Evolutionary conservation across 305 asterid species (phyloP).

Genomic region (Solanum hybrid): DNA sequence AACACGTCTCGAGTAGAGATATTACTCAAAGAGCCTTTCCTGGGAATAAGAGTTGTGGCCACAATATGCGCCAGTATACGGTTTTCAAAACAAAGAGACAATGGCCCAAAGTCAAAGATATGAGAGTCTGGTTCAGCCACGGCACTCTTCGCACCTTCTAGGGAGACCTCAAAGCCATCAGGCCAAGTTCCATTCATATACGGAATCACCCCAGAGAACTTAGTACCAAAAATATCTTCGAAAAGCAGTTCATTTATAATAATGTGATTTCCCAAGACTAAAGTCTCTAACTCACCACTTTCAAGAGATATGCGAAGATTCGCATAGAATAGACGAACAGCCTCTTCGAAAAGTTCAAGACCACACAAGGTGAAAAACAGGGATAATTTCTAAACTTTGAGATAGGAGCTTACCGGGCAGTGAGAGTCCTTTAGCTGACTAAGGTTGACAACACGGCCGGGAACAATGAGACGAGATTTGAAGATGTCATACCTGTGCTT

Average conservation of each 20-base stretch:
- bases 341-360: not conserved
- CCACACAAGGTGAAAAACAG: not conserved
- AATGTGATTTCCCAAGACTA: not conserved
- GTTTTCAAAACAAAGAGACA: not conserved
- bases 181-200: not conserved
- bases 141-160: not conserved
- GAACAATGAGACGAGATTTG: not conserved
- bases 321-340: not conserved
- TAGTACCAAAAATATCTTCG: not conserved
- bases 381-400: not conserved
- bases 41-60: not conserved
- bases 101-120: not conserved
- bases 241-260: too few species aligned
- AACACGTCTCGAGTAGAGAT: not conserved
- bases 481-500: not conserved
- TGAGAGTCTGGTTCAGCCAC: not conserved
- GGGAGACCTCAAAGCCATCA: not conserved
- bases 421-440: not conserved
- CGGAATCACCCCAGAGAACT: too few species aligned
- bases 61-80: too few species aligned
- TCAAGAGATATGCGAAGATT: not conserved
- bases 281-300: not conserved
- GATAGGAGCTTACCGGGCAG: not conserved
- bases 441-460: fast-evolving
- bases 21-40: not conserved